Evolutionary conservation across 2,329 filamentous ascomycete species (phyloP).

Genomic region (Aspergillus tamarii): DNA sequence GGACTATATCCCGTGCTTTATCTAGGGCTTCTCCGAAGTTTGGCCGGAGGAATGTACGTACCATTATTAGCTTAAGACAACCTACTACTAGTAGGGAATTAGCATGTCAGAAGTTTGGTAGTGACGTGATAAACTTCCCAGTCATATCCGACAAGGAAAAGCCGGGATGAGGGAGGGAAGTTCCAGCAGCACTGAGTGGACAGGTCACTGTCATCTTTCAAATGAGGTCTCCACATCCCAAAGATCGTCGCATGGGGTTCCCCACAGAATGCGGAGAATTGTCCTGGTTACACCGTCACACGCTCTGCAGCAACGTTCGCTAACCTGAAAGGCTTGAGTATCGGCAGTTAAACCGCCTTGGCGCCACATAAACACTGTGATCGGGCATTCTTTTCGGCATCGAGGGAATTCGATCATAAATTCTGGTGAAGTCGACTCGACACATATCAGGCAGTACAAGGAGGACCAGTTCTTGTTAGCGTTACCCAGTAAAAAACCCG

Average conservation of each 20-base stretch:
- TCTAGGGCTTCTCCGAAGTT: slow-evolving; percentile 8
- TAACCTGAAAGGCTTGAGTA: not conserved
- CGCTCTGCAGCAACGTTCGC: not conserved
- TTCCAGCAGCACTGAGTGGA: not conserved
- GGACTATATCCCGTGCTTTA: not conserved
- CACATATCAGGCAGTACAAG: not conserved
- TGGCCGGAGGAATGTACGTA: not conserved
- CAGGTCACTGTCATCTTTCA: not conserved
- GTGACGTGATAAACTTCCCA: not conserved
- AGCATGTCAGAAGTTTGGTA: not conserved
- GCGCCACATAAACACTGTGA: not conserved
- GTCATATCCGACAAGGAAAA: not conserved
- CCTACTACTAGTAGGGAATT: not conserved
- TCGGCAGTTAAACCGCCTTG: slow-evolving; percentile 6
- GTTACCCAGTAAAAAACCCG: not conserved
- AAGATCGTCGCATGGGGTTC: slow-evolving; percentile 12
- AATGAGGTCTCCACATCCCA: slow-evolving; percentile 4
- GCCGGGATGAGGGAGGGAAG: slow-evolving; percentile 5
- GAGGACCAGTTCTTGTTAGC: not conserved
- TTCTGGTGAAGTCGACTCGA: not conserved
- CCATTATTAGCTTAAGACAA: not conserved
- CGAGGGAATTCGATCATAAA: not conserved
- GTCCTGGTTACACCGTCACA: not conserved
- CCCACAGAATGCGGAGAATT: slow-evolving; percentile 15
- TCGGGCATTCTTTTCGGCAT: slow-evolving; percentile 2